Base-by-base conservation (phyloP, 2,329 filamentous ascomycete species). In the Epichloe gansuensis region DNA sequence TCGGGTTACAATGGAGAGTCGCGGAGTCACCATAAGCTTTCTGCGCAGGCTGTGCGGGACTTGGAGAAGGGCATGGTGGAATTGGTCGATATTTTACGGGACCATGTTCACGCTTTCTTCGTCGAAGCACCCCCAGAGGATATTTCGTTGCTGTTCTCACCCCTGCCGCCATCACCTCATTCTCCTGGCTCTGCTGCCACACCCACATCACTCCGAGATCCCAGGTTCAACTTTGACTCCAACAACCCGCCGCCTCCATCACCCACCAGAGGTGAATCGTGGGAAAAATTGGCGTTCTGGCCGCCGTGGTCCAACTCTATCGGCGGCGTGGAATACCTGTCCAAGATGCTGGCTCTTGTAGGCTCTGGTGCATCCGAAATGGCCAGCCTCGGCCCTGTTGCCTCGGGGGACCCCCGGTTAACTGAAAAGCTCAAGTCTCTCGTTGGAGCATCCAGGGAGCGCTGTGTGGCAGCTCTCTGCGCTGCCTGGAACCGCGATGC, bases 231-330 rank as follows among this genome's bases (percentile, higher is more conserved):
- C 51, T 81, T 95, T 54, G 89, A 95, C 62, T 75, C 81, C 0
- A 85, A 79, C 62, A 89, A 87, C 56, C 72, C 87, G 2, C 90
- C 89, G 1, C 81, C 83, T 11, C 82, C 84, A 1, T 88, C 86
- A 0, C 87, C 89, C 0, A 87, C 77, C 59, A 80, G 79, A 44
- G 91, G 90, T 5, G 89, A 95, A 60, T 72, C 84, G 0, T 97
- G 89, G 89, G 93, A 97, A 63, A 85, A 91, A 70, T 81, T 93
- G 66, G 91, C 90, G 0, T 98, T 97, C 67, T 97, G 91, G 90
- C 90, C 91, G 4, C 93, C 91, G 0, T 85, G 87, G 70, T 87
- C 89, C 2, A 97, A 96, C 63, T 90, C 90, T 0, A 72, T 97
- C 25, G 94, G 89, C 53, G 91, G 87, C n/a, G 87, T 91, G 2